phyloP scores from a whole-genome alignment of 2,329 filamentous ascomycete species.

The Colletotrichum sp. region DNA sequence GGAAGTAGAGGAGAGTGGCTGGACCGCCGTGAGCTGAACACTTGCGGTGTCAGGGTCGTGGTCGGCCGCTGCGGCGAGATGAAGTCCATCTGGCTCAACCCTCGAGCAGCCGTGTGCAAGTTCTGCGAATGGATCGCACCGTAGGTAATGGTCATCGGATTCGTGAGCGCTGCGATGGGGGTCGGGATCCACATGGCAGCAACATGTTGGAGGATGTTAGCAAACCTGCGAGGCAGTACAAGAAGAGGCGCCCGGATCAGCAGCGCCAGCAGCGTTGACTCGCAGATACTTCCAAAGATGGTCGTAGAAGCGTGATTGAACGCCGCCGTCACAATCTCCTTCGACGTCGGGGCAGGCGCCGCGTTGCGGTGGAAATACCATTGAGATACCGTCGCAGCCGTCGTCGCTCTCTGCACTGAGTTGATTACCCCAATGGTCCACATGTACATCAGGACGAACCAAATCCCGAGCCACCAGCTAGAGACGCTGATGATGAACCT shows the following conservation, averaged over 20 bases:
- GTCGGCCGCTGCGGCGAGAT: slow-evolving; percentile 76
- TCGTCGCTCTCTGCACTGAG: slow-evolving; percentile 88
- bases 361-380: slow-evolving; percentile 98
- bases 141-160: slow-evolving; percentile 91
- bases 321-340: slow-evolving; percentile 83
- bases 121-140: slow-evolving; percentile 91
- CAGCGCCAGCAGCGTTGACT: slow-evolving; percentile 83
- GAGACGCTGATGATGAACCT: slow-evolving; percentile 83
- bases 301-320: slow-evolving; percentile 82
- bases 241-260: slow-evolving; percentile 85
- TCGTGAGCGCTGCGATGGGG: slow-evolving; percentile 84
- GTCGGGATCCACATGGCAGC: slow-evolving; percentile 84
- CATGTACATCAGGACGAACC: slow-evolving; percentile 92
- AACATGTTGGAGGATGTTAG: slow-evolving; percentile 71
- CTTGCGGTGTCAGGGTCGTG: slow-evolving; percentile 69
- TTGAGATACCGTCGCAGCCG: slow-evolving; percentile 93
- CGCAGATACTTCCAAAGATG: slow-evolving; percentile 89
- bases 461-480: slow-evolving; percentile 94
- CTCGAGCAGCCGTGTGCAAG: slow-evolving; percentile 77
- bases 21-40: slow-evolving; percentile 41
- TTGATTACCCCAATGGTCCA: slow-evolving; percentile 92
- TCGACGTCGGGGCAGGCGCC: slow-evolving; percentile 76
- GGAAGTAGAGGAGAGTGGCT: slow-evolving; percentile 64
- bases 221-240: slow-evolving; percentile 75
- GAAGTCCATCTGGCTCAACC: slow-evolving; percentile 82